A percentile compares a stretch with the other conserved stretches of the same genome.
Evolutionary conservation across 1,284 basidiomycete species (phyloP).

Genomic region (Pyrrhoderma noxium): DNA sequence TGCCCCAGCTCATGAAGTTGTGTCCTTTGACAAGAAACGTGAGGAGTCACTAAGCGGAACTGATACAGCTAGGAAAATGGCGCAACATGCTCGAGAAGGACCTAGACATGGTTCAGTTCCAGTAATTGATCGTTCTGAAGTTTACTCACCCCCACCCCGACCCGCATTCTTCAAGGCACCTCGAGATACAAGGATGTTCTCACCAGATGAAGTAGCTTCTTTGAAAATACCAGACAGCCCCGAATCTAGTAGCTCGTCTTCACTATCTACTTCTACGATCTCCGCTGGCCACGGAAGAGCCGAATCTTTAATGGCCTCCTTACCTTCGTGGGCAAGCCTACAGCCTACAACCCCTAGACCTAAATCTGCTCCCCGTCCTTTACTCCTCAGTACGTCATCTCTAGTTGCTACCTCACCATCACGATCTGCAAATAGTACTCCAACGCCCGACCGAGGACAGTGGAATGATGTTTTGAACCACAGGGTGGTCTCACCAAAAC

Average conservation of each 20-base stretch:
- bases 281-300: constrained; percentile 3
- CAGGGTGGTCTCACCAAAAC: constrained; percentile 28
- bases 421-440: constrained; percentile 32
- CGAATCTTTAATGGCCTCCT: constrained; percentile 10
- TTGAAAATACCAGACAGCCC: constrained; percentile 35
- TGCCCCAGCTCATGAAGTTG: constrained; percentile 15
- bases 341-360: constrained; percentile 23
- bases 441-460: constrained; percentile 26
- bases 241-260: constrained; percentile 31
- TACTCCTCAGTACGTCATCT: constrained; percentile 45
- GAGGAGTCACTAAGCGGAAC: constrained; percentile 18
- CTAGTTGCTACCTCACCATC: constrained; percentile 34
- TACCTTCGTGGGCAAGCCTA: constrained; percentile 35
- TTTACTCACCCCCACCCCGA: constrained; percentile 48
- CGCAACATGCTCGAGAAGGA: constrained; percentile 17
- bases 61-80: neutral
- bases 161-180: constrained; percentile 52
- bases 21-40: constrained; percentile 5
- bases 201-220: constrained; percentile 22
- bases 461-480: constrained; percentile 46
- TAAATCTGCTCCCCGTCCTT: constrained; percentile 46
- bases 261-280: constrained; percentile 15
- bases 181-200: constrained; percentile 45
- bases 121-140: constrained; percentile 31
- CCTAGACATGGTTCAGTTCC: constrained; percentile 38